phyloP scores from a whole-genome alignment of 2,329 filamentous ascomycete genomes.

The Sporothrix schenckii region DNA sequence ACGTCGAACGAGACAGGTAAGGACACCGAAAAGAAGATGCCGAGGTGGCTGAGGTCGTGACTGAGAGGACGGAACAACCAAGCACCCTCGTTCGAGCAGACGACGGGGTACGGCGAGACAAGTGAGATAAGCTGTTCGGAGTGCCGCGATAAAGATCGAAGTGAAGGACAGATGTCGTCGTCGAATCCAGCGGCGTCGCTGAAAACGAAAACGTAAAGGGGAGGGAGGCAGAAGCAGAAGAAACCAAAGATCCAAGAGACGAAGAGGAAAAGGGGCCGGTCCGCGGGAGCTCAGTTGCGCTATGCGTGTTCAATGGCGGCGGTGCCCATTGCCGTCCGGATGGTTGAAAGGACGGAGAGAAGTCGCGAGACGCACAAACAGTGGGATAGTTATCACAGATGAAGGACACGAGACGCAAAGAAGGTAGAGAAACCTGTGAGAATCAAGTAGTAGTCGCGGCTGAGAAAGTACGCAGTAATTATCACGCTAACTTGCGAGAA shows the following conservation, averaged over 20 bases:
- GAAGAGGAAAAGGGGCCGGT: not conserved
- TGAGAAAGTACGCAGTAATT: slow-evolving; percentile 11
- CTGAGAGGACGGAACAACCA: not conserved
- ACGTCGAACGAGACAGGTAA: not conserved
- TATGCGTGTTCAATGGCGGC: slow-evolving; percentile 16
- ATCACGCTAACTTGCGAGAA: not conserved
- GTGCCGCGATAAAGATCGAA: not conserved
- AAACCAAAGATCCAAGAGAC: not conserved
- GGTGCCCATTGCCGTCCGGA: slow-evolving; percentile 25
- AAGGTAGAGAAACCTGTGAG: not conserved
- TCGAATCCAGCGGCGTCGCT: not conserved
- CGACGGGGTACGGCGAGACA: not conserved
- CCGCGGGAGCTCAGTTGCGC: not conserved
- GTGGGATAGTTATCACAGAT: not conserved
- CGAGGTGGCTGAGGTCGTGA: not conserved
- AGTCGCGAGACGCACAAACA: not conserved
- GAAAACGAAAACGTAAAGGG: slow-evolving; percentile 2
- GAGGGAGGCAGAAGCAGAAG: not conserved
- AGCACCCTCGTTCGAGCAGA: not conserved
- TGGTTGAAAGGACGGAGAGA: not conserved
- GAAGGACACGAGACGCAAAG: not conserved
- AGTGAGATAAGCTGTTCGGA: not conserved
- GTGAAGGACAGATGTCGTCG: not conserved
- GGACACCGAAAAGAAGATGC: slow-evolving; percentile 7
- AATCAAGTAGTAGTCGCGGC: not conserved